Percentiles rank a stretch among this genome's conserved stretches.
Conservation (phyloP, 2,329 filamentous ascomycete species). For the Cladosporium halotolerans region DNA sequence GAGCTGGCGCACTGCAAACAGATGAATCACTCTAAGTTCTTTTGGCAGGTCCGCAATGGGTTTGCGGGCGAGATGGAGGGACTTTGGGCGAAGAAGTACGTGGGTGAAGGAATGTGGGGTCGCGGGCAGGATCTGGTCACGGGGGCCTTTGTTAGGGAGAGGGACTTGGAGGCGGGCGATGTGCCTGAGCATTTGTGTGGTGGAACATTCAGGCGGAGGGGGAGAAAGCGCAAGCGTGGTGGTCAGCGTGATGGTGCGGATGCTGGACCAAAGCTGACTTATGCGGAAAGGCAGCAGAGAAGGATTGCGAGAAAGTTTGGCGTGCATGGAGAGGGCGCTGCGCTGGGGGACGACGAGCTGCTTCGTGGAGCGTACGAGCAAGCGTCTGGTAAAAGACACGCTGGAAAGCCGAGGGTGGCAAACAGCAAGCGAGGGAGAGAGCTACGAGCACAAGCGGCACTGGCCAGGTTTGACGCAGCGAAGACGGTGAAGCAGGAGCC, state of each 20-base stretch:
- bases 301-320: slow-evolving; percentile 73
- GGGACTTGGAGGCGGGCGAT: slow-evolving; percentile 46
- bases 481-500: slow-evolving; percentile 36
- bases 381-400: slow-evolving; percentile 47
- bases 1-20: slow-evolving; percentile 82
- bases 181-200: slow-evolving; percentile 64
- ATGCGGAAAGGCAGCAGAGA: slow-evolving; percentile 66
- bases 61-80: slow-evolving; percentile 65
- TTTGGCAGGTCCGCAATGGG: slow-evolving; percentile 71
- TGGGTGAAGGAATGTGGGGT: slow-evolving; percentile 79
- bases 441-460: slow-evolving; percentile 66
- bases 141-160: slow-evolving; percentile 57
- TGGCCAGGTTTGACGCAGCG: slow-evolving; percentile 60
- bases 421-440: slow-evolving; percentile 69
- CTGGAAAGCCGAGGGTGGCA: slow-evolving; percentile 66
- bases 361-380: slow-evolving; percentile 61
- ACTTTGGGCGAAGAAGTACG: slow-evolving; percentile 65
- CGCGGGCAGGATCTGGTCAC: slow-evolving; percentile 58
- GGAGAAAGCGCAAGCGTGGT: slow-evolving; percentile 45
- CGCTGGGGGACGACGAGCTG: slow-evolving; percentile 63
- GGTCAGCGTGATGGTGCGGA: slow-evolving; percentile 45
- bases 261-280: slow-evolving; percentile 49
- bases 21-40: slow-evolving; percentile 80
- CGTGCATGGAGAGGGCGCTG: slow-evolving; percentile 69
- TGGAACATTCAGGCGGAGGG: slow-evolving; percentile 62